Percentiles rank a stretch among this genome's conserved stretches.
phyloP scores from a whole-genome alignment of 768 basidiomycete genomes.

The Boletellus ananas region DNA sequence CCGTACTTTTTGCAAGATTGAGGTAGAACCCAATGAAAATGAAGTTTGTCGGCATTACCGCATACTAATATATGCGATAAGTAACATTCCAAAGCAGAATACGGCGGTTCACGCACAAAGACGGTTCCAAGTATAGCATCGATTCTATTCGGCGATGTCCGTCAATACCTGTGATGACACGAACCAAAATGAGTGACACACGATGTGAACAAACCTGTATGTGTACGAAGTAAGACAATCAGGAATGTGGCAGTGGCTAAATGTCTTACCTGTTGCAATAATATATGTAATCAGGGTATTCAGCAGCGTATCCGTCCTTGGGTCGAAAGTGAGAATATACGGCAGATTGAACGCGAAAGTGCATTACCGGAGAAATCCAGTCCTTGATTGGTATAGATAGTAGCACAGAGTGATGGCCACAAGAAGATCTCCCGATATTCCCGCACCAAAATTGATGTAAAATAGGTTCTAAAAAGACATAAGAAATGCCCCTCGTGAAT shows the following conservation, averaged over 20 bases:
- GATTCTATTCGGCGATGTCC: conserved; percentile 30
- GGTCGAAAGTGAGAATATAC: background rate
- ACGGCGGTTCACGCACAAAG: conserved; percentile 23
- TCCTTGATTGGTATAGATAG: conserved; percentile 44
- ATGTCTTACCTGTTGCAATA: conserved; percentile 48
- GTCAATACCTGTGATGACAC: background rate
- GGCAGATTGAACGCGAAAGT: background rate
- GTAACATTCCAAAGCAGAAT: background rate
- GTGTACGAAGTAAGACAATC: conserved; percentile 17
- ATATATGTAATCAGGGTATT: conserved; percentile 45
- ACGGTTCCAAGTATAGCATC: conserved; percentile 44
- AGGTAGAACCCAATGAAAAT: conserved; percentile 52
- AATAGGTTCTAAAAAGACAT: conserved; percentile 39
- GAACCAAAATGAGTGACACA: conserved; percentile 22
- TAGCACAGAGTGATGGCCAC: conserved; percentile 49
- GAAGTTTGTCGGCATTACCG: conserved; percentile 48
- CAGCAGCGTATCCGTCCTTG: conserved; percentile 49
- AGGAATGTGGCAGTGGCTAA: conserved; percentile 12
- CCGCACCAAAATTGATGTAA: conserved; percentile 49
- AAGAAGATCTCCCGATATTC: conserved; percentile 46
- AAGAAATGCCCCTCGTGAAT: background rate
- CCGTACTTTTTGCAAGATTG: conserved; percentile 48
- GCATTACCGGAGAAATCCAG: conserved; percentile 45
- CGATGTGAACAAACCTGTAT: conserved; percentile 35
- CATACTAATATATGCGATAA: conserved; percentile 27